phyloP scores from a whole-genome alignment of 2,329 filamentous ascomycete genomes.

The Nannizzia gypsea region DNA sequence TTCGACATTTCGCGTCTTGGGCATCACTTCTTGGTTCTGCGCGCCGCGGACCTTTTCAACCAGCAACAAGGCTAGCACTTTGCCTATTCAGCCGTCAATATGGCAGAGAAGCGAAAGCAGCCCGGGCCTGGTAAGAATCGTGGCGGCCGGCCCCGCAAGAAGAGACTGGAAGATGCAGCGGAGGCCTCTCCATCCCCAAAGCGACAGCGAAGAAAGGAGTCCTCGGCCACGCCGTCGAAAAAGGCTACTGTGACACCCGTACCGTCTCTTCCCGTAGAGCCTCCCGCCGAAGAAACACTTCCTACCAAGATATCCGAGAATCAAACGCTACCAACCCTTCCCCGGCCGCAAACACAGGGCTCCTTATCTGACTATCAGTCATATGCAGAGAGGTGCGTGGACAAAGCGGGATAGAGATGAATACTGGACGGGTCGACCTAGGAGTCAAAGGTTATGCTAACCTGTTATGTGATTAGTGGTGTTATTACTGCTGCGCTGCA shows the following conservation, averaged over 20 bases:
- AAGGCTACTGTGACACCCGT: slow-evolving; percentile 23
- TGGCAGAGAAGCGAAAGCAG: slow-evolving; percentile 35
- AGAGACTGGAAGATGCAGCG: slow-evolving; percentile 31
- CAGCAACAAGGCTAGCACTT: neutral
- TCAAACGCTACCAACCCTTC: slow-evolving; percentile 43
- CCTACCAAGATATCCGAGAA: slow-evolving; percentile 44
- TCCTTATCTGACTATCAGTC: slow-evolving; percentile 46
- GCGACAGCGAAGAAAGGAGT: slow-evolving; percentile 8
- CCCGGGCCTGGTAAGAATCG: slow-evolving; percentile 33
- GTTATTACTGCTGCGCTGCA: slow-evolving; percentile 47
- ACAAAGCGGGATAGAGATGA: neutral
- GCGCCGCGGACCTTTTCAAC: neutral
- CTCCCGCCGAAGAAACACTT: slow-evolving; percentile 27
- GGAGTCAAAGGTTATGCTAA: neutral
- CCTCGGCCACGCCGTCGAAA: slow-evolving; percentile 18
- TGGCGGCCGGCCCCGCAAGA: slow-evolving; percentile 30
- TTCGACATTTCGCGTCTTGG: neutral
- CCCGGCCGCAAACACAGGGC: slow-evolving; percentile 37
- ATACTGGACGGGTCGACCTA: neutral
- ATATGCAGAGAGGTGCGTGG: slow-evolving; percentile 42
- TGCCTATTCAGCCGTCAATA: slow-evolving; percentile 10
- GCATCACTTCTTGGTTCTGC: neutral
- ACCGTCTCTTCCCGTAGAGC: slow-evolving; percentile 11
- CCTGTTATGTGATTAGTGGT: slow-evolving; percentile 32
- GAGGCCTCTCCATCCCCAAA: slow-evolving; percentile 16